phyloP scores from a whole-genome alignment of 306 rosid species.

The Echinosophora koreensis region DNA sequence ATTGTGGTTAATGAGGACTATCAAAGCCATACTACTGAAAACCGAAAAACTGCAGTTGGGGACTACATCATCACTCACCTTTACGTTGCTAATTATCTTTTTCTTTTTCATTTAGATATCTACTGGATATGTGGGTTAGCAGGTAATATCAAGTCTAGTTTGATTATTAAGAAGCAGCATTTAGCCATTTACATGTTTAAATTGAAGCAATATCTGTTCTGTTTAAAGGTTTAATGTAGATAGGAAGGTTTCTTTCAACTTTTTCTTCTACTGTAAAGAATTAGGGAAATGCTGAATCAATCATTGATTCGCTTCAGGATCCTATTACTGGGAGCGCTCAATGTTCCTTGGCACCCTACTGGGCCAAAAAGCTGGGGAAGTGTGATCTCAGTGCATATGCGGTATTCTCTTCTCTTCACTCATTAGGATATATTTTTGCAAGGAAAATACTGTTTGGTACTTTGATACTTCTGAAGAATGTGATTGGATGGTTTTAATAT shows the following conservation, averaged over 20 bases:
- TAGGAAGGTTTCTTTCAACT: neutral
- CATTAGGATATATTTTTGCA: neutral
- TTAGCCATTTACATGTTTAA: neutral
- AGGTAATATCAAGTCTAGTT: neutral
- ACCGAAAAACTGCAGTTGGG: neutral
- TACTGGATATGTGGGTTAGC: neutral
- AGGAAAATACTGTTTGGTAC: too few species aligned
- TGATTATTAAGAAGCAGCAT: neutral
- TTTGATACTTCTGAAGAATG: too few species aligned
- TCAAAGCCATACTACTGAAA: neutral
- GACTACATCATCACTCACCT: neutral
- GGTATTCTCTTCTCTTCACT: conserved; percentile 43
- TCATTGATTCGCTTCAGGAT: conserved; percentile 48
- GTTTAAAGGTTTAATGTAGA: neutral
- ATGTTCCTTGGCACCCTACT: conserved; percentile 61
- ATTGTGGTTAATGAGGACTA: neutral
- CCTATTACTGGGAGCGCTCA: conserved; percentile 67
- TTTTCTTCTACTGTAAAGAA: neutral
- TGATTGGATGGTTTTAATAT: too few species aligned
- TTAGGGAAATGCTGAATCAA: neutral
- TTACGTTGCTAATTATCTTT: too few species aligned
- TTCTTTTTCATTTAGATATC: too few species aligned
- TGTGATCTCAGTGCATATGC: conserved; percentile 56
- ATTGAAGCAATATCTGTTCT: neutral
- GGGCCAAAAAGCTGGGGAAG: conserved; percentile 63